Percentiles rank a stretch among this genome's conserved stretches.
Conservation (phyloP, 2,329 filamentous ascomycete genomes). For the Lojkania enalia region DNA sequence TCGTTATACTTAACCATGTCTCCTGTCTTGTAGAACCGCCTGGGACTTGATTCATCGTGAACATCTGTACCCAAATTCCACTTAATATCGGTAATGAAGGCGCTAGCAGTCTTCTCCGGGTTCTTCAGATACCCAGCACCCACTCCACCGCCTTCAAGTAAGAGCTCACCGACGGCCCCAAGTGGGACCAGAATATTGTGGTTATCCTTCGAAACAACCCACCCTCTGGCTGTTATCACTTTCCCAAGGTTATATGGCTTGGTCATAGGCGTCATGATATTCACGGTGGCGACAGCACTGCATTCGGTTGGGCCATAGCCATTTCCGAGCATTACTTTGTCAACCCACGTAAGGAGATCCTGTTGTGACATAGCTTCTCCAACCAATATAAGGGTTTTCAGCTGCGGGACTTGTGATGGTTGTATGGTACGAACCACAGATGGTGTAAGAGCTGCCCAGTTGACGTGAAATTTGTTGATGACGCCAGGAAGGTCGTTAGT, state of each 20-base stretch:
- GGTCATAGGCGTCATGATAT: conserved; percentile 35
- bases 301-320: conserved; percentile 48
- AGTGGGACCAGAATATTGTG: conserved; percentile 41
- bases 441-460: conserved; percentile 52
- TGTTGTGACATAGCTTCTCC: conserved; percentile 41
- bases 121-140: conserved; percentile 39
- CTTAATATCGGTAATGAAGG: conserved; percentile 27
- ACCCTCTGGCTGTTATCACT: conserved; percentile 36
- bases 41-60: conserved; percentile 1
- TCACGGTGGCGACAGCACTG: conserved; percentile 39
- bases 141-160: conserved; percentile 45
- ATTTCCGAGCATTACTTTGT: conserved; percentile 41
- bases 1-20: conserved; percentile 42
- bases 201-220: conserved; percentile 45
- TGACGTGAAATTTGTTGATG: conserved; percentile 41
- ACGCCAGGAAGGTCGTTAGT: conserved; percentile 51
- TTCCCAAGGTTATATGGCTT: conserved; percentile 47
- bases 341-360: conserved; percentile 42
- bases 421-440: conserved; percentile 40
- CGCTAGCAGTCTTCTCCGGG: conserved; percentile 31
- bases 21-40: conserved; percentile 42
- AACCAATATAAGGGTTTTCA: conserved; percentile 33
- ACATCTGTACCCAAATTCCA: conserved; percentile 20
- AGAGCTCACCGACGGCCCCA: conserved; percentile 47
- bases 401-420: conserved; percentile 29